Evolutionary conservation across 495 filamentous ascomycete species (phyloP), one percentile per base, ranked within the genome.

Genomic region (Tuber brumale): DNA sequence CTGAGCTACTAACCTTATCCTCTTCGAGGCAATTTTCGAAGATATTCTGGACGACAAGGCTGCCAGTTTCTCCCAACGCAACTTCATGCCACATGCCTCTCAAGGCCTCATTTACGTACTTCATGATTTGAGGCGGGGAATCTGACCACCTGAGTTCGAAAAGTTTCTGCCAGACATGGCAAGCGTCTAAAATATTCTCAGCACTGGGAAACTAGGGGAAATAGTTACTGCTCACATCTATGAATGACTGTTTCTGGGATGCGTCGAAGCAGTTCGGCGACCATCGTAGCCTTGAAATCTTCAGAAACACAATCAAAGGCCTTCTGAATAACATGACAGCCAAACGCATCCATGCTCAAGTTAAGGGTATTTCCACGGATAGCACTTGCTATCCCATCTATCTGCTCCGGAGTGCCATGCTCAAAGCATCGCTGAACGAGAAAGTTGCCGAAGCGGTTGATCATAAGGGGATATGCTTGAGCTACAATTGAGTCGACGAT

Each of bases 141-240:
- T 93, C 92, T 76, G 89, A 92, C 95, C 95, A 99, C 77, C 95
- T 90, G 82, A 99, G 87, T 84, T 99, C 95, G 79, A 99, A 99
- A n/a, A 99, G 89, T 86, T 99, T 99, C 87, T 99, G 95, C 95
- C 95, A 99, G 78, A 99, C 95, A 83, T 99, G 95, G 78, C 95
- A 99, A 73, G 95, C 94, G 85, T 99, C 82, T 83, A 73, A 73
- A 46, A 72, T 35, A 71, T 41, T 35, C 46, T 81, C 27, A 83
- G 69, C 3, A 74, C 23, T 57, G 31, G 42, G 27, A 5, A 57
- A 70, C 23, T 1, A 39, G n/a, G 61, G 31, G 21, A 70, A 37
- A 48, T 57, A 16, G n/a, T 16, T 35, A 8, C 27, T 37, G 27
- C 70, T 74, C 71, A 83, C 82, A 98, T 79, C 96, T 92, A 85